Evolutionary conservation across 1,284 basidiomycete genomes (phyloP).

Genomic region (Vanrija sp.): DNA sequence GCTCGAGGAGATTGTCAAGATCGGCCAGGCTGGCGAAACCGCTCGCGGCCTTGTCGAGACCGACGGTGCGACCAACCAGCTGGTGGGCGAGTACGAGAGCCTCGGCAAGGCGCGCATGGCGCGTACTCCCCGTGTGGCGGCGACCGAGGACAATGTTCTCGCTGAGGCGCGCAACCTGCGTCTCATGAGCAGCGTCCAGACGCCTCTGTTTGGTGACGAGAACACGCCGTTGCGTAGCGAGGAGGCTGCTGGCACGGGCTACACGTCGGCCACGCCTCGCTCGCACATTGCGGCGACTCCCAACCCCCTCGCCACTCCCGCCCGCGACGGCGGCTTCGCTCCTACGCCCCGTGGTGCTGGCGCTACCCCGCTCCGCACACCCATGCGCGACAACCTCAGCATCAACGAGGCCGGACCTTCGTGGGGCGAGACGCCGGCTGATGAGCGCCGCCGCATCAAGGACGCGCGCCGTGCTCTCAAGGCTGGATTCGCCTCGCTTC

Average conservation of each 20-base stretch:
- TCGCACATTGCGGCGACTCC: constrained; percentile 85
- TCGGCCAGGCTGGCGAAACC: constrained; percentile 86
- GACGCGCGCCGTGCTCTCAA: constrained; percentile 69
- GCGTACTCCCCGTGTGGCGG: constrained; percentile 77
- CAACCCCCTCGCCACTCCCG: constrained; percentile 87
- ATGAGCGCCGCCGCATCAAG: constrained; percentile 61
- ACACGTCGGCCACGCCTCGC: constrained; percentile 85
- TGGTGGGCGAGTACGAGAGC: constrained; percentile 88
- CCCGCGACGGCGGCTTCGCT: constrained; percentile 54
- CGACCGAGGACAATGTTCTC: constrained; percentile 82
- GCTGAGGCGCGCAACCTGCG: constrained; percentile 91
- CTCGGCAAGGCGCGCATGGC: constrained; percentile 83
- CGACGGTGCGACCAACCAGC: constrained; percentile 67
- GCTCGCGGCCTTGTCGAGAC: constrained; percentile 72
- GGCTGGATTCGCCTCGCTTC: constrained; percentile 76
- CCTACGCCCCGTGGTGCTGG: constrained; percentile 60
- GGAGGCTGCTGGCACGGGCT: constrained; percentile 66
- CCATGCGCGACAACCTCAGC: constrained; percentile 81
- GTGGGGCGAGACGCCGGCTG: constrained; percentile 67
- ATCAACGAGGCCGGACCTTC: constrained; percentile 71
- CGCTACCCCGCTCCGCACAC: constrained; percentile 83
- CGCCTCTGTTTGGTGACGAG: constrained; percentile 91
- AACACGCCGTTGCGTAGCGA: constrained; percentile 84
- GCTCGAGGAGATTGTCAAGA: constrained; percentile 97
- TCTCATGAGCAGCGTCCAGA: constrained; percentile 86